phyloP scores from a whole-genome alignment of 768 basidiomycete species.

The Candolleomyces efflorescens region DNA sequence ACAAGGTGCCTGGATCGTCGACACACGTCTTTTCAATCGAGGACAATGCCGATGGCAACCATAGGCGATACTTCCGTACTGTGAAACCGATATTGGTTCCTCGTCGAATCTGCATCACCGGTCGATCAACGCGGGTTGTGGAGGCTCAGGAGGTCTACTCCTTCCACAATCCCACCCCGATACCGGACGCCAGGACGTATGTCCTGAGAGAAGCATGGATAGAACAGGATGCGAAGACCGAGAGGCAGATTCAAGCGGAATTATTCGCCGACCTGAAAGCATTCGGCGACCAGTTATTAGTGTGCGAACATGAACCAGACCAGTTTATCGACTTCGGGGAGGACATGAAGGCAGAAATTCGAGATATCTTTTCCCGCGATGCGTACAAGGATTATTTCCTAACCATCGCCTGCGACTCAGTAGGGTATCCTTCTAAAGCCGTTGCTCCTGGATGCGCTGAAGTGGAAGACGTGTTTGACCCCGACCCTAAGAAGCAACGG shows the following conservation, averaged over 20 bases:
- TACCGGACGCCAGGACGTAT: neutral
- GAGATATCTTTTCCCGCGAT: neutral
- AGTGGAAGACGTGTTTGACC: neutral
- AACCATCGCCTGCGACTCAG: neutral
- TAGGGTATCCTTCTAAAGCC: neutral
- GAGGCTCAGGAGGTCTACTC: slow-evolving; percentile 4
- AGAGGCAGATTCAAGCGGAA: slow-evolving; percentile 11
- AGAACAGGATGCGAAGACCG: slow-evolving; percentile 6
- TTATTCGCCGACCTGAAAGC: neutral
- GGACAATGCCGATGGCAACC: neutral
- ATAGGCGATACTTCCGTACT: neutral
- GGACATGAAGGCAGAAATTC: neutral
- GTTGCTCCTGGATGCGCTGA: neutral
- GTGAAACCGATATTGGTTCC: neutral
- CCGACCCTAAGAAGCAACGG: neutral
- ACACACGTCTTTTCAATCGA: neutral
- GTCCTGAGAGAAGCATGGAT: slow-evolving; percentile 20
- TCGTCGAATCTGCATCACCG: slow-evolving; percentile 4
- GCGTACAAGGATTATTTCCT: neutral
- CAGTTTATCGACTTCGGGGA: neutral
- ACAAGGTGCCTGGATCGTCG: no score
- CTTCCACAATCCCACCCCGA: neutral
- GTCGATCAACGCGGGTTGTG: slow-evolving; percentile 12
- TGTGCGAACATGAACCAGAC: neutral
- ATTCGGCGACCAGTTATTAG: neutral